Base-by-base conservation (phyloP, 2,329 filamentous ascomycete genomes). In the Penicillium decumbens region DNA sequence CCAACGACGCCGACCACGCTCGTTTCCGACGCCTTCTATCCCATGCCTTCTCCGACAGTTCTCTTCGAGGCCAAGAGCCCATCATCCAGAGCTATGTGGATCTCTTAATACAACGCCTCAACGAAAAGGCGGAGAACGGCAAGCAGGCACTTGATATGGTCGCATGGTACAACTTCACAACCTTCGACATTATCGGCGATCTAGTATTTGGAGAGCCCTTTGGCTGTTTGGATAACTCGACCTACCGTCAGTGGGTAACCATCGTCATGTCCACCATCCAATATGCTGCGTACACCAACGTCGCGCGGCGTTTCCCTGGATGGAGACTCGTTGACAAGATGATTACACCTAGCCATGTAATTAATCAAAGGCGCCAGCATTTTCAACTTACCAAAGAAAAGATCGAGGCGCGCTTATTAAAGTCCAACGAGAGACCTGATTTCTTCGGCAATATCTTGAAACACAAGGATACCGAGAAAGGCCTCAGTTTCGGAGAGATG, bases 21-120 rank as follows among this genome's bases (percentile, higher is more conserved):
- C 57, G 55, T 6, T 53, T 61, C 23, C 65, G 72, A 18, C 58
- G 64, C 0, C 50, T 67, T 1, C 47, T 77, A 6, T 59, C 66
- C 0, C 66, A 70, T 47, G 72, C 68, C 0, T 76, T 77, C 51
- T 74, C 73, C 0, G 73, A 76, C 38, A 67, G 65, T 41, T 68
- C 70, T 2, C 44, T 77, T 13, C 58, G 59, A 4, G 65, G 68
- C 10, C 74, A 74, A 49, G 72, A 72, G 45, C 47, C 58, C 1
- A 56, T 69, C n/a, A 61, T 72, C 13, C 50, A 56, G 25, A 12
- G 29, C 6, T 69, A 70, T 49, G 47, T 70, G 12, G 60, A 71
- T 37, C 50, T 64, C 1, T 47, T 72, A 2, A 63, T 72, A 9
- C 35, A 58, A 28, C 54, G 59, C 10, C 32, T 71, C 10, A 44